Percentiles rank a stretch among this genome's conserved stretches.
These are phyloP conservation scores for Musa troglodytarum DNA, from an alignment of 176 grass and related monocot species.

Conservation along the genomic window DNA sequence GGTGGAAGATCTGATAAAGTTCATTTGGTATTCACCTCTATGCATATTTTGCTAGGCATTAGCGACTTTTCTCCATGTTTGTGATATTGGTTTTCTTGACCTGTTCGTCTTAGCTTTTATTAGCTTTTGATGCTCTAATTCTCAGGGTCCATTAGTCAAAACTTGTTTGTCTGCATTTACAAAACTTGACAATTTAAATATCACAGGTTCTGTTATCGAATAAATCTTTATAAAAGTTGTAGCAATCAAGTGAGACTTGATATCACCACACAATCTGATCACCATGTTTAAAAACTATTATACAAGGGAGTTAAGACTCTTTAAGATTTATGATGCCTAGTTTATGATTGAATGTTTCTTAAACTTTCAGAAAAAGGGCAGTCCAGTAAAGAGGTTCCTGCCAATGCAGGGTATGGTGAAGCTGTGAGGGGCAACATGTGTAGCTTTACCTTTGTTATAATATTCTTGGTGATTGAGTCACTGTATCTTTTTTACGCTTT, in stretches of 20 bases:
- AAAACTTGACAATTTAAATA: background rate
- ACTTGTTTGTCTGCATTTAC: background rate
- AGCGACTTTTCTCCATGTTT: background rate
- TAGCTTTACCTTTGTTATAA: background rate
- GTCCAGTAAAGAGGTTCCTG: no score
- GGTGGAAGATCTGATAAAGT: conserved; percentile 60
- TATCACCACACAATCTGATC: background rate
- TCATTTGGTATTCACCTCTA: conserved; percentile 48
- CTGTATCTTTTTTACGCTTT: background rate
- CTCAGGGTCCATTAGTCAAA: background rate
- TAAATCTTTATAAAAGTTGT: background rate
- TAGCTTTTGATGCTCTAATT: background rate
- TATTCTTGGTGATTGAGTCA: background rate
- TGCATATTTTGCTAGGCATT: conserved; percentile 3
- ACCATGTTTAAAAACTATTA: background rate
- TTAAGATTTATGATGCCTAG: background rate
- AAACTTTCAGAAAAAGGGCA: background rate
- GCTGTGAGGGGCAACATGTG: background rate
- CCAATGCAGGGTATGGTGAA: no score
- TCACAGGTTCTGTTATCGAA: no score
- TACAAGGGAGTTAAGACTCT: background rate
- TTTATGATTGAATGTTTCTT: background rate
- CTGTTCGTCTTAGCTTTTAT: background rate
- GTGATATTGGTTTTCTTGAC: background rate
- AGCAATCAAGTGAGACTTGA: background rate